Evolutionary conservation across 192 early-diverging fungal genomes (phyloP), one percentile per base, ranked within the genome.

Genomic region (Phlyctochytrium bullatum): DNA sequence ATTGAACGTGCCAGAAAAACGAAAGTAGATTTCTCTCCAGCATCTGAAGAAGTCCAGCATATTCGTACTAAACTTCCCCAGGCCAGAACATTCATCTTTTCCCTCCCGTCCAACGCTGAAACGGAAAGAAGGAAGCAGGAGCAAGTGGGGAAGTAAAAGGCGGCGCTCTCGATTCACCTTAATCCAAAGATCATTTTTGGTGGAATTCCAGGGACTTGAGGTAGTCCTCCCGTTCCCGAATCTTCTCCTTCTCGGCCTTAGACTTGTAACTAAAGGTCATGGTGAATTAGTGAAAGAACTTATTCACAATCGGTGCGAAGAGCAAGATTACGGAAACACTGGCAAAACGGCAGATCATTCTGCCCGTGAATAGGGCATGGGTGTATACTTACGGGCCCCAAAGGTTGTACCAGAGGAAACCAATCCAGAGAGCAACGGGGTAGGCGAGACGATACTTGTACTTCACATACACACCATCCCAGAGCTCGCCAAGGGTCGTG

Each of bases 401-500:
- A n/a, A 84, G 59, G 59, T 69, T 52, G 66, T 68, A 80, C 65
- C 68, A 84, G 17, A 74, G 57, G 65, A 84, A 73, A 35, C 69
- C 74, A 54, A 69, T 75, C 79, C 79, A 84, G 32, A 61, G 63
- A 52, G 36, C 67, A 30, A 84, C 65, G 36, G 78, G 80, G 75
- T 75, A 81, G 34, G 66, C 28, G 28, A 78, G 71, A 54, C 78
- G 62, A 76, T 79, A 80, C 1, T 52, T 59, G 73, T 81, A 84
- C 66, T 75, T 73, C 56, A 58, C 59, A 74, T 76, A 84, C 34
- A 74, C 24, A 34, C 51, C 67, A 14, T 82, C 80, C 50, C 47
- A 78, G n/a, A 80, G 60, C 62, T 84, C 69, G 40, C 83, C 83
- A 3, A 84, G 73, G 59, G 79, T 84, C 25, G 70, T 77, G 35